Evolutionary conservation across 768 basidiomycete genomes (phyloP).

Genomic region (Lactarius evosmus): DNA sequence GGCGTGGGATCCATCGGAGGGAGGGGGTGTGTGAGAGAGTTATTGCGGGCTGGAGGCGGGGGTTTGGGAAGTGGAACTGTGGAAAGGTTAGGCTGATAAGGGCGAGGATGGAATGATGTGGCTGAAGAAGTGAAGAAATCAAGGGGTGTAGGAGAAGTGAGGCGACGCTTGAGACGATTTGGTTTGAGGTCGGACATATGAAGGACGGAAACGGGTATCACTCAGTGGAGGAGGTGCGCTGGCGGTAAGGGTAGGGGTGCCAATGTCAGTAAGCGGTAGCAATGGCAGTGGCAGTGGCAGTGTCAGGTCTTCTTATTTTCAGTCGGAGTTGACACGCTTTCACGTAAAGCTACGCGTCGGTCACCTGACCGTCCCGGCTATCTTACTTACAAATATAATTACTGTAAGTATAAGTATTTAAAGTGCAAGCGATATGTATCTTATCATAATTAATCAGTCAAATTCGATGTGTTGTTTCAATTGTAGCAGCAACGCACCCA

Average conservation of each 20-base stretch:
- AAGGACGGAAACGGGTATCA: neutral
- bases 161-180: constrained; percentile 44
- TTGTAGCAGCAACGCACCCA: constrained; percentile 46
- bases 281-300: constrained; percentile 2
- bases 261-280: neutral
- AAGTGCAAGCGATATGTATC: constrained; percentile 53
- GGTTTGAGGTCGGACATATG: constrained; percentile 20
- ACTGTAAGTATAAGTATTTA: constrained; percentile 34
- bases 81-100: constrained; percentile 48
- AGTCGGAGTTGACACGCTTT: constrained; percentile 45
- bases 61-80: constrained; percentile 24
- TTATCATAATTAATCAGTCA: constrained; percentile 29
- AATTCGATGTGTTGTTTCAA: neutral
- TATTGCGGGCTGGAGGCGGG: constrained; percentile 19
- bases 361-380: constrained; percentile 39
- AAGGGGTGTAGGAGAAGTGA: constrained; percentile 45
- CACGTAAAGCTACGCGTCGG: constrained; percentile 35
- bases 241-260: neutral
- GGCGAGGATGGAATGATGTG: constrained; percentile 61
- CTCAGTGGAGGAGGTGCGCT: constrained; percentile 17
- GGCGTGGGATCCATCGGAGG: constrained; percentile 53
- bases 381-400: constrained; percentile 1
- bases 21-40: constrained; percentile 27
- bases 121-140: constrained; percentile 63
- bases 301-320: constrained; percentile 31